Evolutionary conservation across 1,284 basidiomycete genomes (phyloP).

Genomic region (Ganoderma sp.): DNA sequence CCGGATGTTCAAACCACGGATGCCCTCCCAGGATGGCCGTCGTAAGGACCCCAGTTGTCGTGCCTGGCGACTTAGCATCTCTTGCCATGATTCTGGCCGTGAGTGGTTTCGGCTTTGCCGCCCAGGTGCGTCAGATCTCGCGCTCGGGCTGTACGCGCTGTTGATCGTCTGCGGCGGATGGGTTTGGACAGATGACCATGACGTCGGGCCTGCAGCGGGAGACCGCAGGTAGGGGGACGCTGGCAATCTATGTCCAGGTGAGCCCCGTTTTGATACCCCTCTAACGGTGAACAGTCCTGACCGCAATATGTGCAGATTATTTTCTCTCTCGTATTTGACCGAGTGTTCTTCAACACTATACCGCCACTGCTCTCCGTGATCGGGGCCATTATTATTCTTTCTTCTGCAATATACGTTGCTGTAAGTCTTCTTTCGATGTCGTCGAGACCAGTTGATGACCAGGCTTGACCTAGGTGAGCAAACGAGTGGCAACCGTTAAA

Average conservation of each 20-base stretch:
- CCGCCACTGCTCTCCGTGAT: slow-evolving; percentile 46
- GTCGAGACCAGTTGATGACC: background rate
- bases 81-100: slow-evolving; percentile 51
- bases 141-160: background rate
- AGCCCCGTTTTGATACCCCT: background rate
- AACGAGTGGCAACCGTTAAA: slow-evolving; percentile 6
- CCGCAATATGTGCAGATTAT: slow-evolving; percentile 50
- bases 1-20: background rate
- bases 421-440: slow-evolving; percentile 42
- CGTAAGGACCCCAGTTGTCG: slow-evolving; percentile 47
- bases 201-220: slow-evolving; percentile 70
- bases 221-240: slow-evolving; percentile 61
- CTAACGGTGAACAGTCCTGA: too few species aligned
- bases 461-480: slow-evolving; percentile 18
- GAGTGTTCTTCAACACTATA: slow-evolving; percentile 59
- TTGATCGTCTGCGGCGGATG: background rate
- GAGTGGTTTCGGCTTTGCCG: slow-evolving; percentile 62
- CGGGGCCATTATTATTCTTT: slow-evolving; percentile 62
- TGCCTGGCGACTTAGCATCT: slow-evolving; percentile 53
- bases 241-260: slow-evolving; percentile 67
- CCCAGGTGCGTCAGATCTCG: slow-evolving; percentile 47
- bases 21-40: slow-evolving; percentile 47
- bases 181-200: slow-evolving; percentile 49
- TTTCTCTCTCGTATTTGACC: slow-evolving; percentile 64
- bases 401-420: slow-evolving; percentile 62